Base-by-base conservation (phyloP, 2,329 filamentous ascomycete species). In the Ophiostoma australiae region DNA sequence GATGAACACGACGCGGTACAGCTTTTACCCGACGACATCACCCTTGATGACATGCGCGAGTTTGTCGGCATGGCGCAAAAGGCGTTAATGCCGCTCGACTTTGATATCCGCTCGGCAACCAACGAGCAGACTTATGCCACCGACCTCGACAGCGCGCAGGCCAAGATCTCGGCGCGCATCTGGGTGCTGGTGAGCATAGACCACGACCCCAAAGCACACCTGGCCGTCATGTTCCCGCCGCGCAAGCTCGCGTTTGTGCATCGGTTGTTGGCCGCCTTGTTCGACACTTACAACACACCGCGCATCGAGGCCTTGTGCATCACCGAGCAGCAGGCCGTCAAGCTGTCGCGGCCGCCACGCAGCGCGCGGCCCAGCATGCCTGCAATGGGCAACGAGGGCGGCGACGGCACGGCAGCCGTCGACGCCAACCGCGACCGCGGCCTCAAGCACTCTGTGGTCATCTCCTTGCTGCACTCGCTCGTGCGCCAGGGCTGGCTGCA, bases 191-290 rank as follows among this genome's bases (percentile, higher is more conserved):
- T 98, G 67, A 99, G 99, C 80, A 92, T 90, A 0, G 90, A 91
- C 11, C 93, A 90, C 73, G 95, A 99, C 79, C 83, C 90, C 0
- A 83, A 94, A 72, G 96, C 93, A 0, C 94, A 97, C 77, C 85
- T 97, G 55, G 93, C 94, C 1, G 98, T 95, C 0, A 88, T 87
- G 0, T 91, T 91, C 77, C 86, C 85, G 8, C 82, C 92, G 0
- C 93, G 97, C 75, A 94, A 98, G 81, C 91, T 98, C 41, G 88
- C 91, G 0, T 99, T 93, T 78, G 87, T 98, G 70, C 95, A 96
- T 80, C 86, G 95, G 10, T 79, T 97, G 3, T 86, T 99, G 0
- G 94, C 97, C 78, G 89, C 87, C 75, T 97, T 99, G 87, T 99
- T 98, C 78, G 92, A 96, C 74, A 90, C 87, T 27, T 89, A 93